Conservation (phyloP, 2,329 filamentous ascomycete genomes). For the Diaporthe batatas region DNA sequence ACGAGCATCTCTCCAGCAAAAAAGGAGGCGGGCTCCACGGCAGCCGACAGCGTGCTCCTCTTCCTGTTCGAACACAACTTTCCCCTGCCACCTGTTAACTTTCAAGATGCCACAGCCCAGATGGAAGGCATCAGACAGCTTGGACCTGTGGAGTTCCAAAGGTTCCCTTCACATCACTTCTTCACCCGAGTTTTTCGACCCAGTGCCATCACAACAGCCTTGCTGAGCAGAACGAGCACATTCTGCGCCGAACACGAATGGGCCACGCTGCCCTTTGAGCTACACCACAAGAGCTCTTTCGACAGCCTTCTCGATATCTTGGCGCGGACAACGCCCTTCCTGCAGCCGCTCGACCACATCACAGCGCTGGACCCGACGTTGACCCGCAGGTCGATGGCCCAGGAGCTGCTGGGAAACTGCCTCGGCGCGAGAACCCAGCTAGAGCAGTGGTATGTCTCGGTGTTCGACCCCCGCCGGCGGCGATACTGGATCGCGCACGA, state of each 20-base stretch:
- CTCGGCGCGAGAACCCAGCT: slow-evolving; percentile 63
- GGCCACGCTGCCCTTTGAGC: slow-evolving; percentile 64
- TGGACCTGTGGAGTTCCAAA: slow-evolving; percentile 61
- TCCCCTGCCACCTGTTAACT: slow-evolving; percentile 51
- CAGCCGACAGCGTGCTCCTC: slow-evolving; percentile 59
- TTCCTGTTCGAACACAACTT: slow-evolving; percentile 69
- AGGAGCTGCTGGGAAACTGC: slow-evolving; percentile 63
- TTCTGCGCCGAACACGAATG: slow-evolving; percentile 67
- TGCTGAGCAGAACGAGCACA: slow-evolving; percentile 63
- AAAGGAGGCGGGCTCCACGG: slow-evolving; percentile 45
- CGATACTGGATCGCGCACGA: slow-evolving; percentile 57
- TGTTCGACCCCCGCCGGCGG: slow-evolving; percentile 47
- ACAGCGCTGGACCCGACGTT: slow-evolving; percentile 55
- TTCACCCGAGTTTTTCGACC: slow-evolving; percentile 69
- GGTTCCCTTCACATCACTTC: slow-evolving; percentile 70
- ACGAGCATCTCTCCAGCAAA: slow-evolving; percentile 54
- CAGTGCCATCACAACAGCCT: slow-evolving; percentile 60
- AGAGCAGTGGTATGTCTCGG: slow-evolving; percentile 59
- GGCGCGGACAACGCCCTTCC: slow-evolving; percentile 61
- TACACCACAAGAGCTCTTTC: slow-evolving; percentile 63
- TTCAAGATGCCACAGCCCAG: slow-evolving; percentile 52
- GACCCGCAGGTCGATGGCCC: slow-evolving; percentile 58
- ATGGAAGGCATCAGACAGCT: slow-evolving; percentile 54
- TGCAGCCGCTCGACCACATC: slow-evolving; percentile 60
- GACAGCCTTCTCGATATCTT: slow-evolving; percentile 67